phyloP scores from a whole-genome alignment of 352 stramenopile species.

The Phytophthora megakarya region DNA sequence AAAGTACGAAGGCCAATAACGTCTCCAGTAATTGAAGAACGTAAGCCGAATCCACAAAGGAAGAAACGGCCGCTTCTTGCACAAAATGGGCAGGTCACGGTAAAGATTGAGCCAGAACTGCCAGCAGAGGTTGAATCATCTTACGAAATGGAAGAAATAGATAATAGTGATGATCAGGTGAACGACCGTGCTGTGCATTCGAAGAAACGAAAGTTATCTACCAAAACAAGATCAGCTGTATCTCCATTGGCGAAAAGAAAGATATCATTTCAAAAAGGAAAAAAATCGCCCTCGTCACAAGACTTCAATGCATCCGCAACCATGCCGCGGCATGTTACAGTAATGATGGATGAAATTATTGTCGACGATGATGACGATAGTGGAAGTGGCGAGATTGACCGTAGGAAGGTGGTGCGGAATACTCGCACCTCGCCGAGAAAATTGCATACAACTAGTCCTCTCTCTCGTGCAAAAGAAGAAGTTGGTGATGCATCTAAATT shows the following conservation, averaged over 20 bases:
- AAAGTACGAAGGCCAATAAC: slow-evolving; percentile 13
- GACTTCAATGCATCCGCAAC: slow-evolving; percentile 7
- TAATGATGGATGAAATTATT: slow-evolving; percentile 33
- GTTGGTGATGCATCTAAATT: not conserved
- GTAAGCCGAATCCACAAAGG: not conserved
- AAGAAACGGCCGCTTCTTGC: slow-evolving; percentile 16
- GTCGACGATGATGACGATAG: slow-evolving; percentile 29
- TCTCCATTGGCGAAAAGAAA: not conserved
- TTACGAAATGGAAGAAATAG: slow-evolving; percentile 5
- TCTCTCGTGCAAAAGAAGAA: not conserved
- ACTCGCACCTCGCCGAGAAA: not conserved
- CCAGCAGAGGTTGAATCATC: slow-evolving; percentile 12
- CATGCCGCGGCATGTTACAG: slow-evolving; percentile 24
- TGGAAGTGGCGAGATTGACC: not conserved
- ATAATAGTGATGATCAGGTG: slow-evolving; percentile 14
- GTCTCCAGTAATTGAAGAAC: not conserved
- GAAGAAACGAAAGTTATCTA: slow-evolving; percentile 12
- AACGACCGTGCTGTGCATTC: not conserved
- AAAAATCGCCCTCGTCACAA: not conserved
- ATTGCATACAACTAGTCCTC: not conserved
- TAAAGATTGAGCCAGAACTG: slow-evolving; percentile 25
- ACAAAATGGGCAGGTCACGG: not conserved
- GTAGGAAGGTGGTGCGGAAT: slow-evolving; percentile 4
- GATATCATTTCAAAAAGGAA: not conserved
- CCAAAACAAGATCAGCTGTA: not conserved